Conservation (phyloP, 2,329 filamentous ascomycete species). For the Hypoxylon sp. region DNA sequence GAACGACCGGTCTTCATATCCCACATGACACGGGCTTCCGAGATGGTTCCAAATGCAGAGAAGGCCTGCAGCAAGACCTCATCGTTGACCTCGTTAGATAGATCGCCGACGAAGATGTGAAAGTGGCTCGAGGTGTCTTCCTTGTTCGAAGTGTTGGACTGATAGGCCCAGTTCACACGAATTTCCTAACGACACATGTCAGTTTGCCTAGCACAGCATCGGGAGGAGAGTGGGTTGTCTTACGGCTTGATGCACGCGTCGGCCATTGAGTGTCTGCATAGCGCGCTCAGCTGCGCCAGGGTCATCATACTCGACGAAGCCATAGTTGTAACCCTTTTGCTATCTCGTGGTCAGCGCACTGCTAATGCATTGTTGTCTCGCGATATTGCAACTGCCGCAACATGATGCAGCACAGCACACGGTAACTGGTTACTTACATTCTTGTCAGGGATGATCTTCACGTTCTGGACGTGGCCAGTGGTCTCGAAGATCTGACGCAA, state of each 20-base stretch:
- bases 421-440: constrained; percentile 94
- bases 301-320: constrained; percentile 98
- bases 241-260: constrained; percentile 94
- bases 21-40: constrained; percentile 99
- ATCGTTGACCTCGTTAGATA: constrained; percentile 99
- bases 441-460: constrained; percentile 99
- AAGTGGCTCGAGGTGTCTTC: constrained; percentile 99
- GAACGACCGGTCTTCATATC: constrained; percentile 99
- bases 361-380: not conserved
- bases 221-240: constrained; percentile 46
- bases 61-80: constrained; percentile 94
- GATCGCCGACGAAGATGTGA: constrained; percentile 97
- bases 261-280: constrained; percentile 95
- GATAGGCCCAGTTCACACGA: constrained; percentile 98
- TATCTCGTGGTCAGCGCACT: constrained; percentile 53
- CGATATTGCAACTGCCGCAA: not conserved
- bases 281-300: constrained; percentile 95
- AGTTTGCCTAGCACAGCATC: constrained; percentile 4
- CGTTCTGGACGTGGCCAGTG: constrained; percentile 95
- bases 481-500: constrained; percentile 98
- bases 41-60: constrained; percentile 93
- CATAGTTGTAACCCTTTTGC: constrained; percentile 98
- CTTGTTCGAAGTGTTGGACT: constrained; percentile 92
- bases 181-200: constrained; percentile 75
- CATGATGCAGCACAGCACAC: too few species aligned